Evolutionary conservation across 1,139 yeast genomes (phyloP), one percentile per base, ranked within the genome.

Genomic region (Debaryomyces sp.): DNA sequence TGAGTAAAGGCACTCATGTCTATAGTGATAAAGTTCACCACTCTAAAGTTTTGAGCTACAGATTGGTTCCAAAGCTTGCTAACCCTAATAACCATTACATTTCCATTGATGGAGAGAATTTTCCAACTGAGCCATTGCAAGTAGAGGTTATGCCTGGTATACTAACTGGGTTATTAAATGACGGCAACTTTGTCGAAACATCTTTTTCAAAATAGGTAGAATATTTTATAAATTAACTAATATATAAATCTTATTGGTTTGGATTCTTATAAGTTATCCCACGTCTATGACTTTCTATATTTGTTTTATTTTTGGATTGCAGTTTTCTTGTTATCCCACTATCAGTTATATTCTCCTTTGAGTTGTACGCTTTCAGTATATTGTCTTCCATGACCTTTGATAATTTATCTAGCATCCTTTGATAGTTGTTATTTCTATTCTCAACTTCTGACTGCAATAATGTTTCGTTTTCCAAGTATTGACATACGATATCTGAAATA

Each of bases 21-120:
- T 72, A 83, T 60, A 78, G 79, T 47, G 81, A 84, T 1, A 79
- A 81, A 26, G 84, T 90, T 1, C 71, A 78, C 21, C 96, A 94
- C 66, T 79, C 90, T 12, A 94, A 94, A 67, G 82, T 90, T n/a
- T 66, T 72, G 44, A 94, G 94, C 0, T 92, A 86, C 64, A 75
- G 96, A 56, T 69, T 94, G 48, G 76, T 82, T 0, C 99, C 99
- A 1, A 77, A 73, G 51, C 58, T 77, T 5, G 52, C 52, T 8
- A 53, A 56, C 22, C 49, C 58, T 5, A 56, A 58, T 23, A 68
- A 70, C 15, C 89, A 91, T 49, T 82, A 77, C 53, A 73, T 92
- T 24, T 84, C 96, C 2, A 82, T 94, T 23, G 99, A 94, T 67
- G 99, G 99, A 34, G 99, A 94, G 65, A 74, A 76, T 49, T 91